Evolutionary conservation across 2,329 filamentous ascomycete genomes (phyloP).

Genomic region (Venturia oleaginea): DNA sequence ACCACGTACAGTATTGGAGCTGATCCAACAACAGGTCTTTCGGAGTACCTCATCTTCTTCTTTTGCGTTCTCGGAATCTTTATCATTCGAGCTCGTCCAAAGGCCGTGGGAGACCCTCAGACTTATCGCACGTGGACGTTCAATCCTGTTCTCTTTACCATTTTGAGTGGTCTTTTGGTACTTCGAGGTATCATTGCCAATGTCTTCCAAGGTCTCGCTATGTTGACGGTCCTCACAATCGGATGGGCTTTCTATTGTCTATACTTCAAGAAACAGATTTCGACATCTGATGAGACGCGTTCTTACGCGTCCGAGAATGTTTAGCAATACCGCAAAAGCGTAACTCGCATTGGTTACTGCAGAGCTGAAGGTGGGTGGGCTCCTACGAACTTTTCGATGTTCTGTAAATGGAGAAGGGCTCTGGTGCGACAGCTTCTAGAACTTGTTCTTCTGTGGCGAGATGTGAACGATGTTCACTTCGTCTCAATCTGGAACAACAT

Average conservation of each 20-base stretch:
- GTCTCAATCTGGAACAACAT: too few species aligned
- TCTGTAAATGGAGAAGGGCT: too few species aligned
- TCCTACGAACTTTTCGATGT: too few species aligned
- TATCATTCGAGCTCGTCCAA: constrained; percentile 41
- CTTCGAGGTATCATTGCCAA: not conserved
- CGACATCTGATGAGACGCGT: not conserved
- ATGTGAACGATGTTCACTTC: too few species aligned
- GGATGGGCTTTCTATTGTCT: not conserved
- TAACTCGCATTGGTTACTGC: not conserved
- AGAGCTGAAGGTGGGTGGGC: not conserved
- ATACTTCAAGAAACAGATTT: not conserved
- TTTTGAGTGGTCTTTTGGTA: not conserved
- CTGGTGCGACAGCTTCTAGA: too few species aligned
- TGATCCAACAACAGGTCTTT: constrained; percentile 24
- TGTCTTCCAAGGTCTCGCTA: not conserved
- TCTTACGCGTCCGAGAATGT: not conserved
- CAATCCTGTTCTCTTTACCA: not conserved
- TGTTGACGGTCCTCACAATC: not conserved
- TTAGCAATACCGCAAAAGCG: not conserved
- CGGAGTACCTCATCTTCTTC: constrained; percentile 52
- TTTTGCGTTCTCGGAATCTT: constrained; percentile 51
- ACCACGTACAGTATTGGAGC: too few species aligned
- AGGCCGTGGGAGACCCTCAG: not conserved
- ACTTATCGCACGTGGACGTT: not conserved
- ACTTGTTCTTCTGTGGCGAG: too few species aligned